Base-by-base conservation (phyloP, 805 yeast species). In the Starmera pachycereana region DNA sequence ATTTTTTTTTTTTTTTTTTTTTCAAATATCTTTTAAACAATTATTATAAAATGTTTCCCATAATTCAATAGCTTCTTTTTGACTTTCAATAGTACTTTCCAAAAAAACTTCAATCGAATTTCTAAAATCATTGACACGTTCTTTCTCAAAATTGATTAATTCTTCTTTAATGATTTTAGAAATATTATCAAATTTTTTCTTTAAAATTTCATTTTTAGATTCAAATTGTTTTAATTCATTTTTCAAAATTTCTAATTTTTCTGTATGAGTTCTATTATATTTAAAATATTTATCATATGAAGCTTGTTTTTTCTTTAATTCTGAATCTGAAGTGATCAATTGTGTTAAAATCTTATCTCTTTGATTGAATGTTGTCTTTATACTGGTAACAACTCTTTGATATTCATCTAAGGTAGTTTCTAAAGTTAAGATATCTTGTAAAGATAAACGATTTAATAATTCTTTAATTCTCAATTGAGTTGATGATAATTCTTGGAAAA, bases 391-490 rank as follows among this genome's bases (percentile, higher is more conserved):
- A 12, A 80, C 65, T 37, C 97, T 71, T 37, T 79, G 66, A 56
- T 92, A 89, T 56, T 89, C 97, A 56, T 90, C 96, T 32, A 90
- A 65, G 1, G 95, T 85, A 22, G 83, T 74, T 2, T 95, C 95
- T 36, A 90, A 63, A 0, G 96, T 87, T 45, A 90, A 64, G 52
- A 88, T 76, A 49, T 90, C 97, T 57, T 86, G 95, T 60, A 83
- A 60, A 43, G 87, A 79, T 44, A 82, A 78, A 44, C 96, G 72
- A 46, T 79, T 88, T 36, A 86, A 64, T 36, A 85, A 68, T 39
- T 85, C 90, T 49, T 77, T 77, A 22, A 89, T 71, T 46, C 83
- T 74, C 29, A 64, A 52, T 54, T 89, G 90, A 8, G 85, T 74
- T 29, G 76, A 77, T 31, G 88, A 77, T 57, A 89, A 88, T 41